Percentiles rank a stretch among this genome's conserved stretches.
Evolutionary conservation across 2,329 filamentous ascomycete genomes (phyloP).

Genomic region (Fusarium citri): DNA sequence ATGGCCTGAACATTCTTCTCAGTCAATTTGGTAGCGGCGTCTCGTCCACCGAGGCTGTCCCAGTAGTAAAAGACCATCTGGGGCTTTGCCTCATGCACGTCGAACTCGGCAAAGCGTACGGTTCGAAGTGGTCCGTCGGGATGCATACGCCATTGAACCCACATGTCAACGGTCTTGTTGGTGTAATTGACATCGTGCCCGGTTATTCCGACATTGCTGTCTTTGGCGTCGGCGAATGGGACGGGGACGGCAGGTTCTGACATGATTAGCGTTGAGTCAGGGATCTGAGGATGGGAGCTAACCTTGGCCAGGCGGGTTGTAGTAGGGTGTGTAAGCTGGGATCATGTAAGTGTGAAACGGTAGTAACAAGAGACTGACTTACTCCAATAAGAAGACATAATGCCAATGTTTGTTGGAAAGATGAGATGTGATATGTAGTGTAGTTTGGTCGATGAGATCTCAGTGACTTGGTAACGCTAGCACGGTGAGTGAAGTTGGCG

Average conservation of each 20-base stretch:
- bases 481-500: not conserved
- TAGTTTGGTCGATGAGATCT: not conserved
- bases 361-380: not conserved
- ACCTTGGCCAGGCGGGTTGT: not conserved
- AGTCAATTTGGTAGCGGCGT: not conserved
- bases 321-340: not conserved
- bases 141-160: not conserved
- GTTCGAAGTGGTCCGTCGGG: rapidly evolving
- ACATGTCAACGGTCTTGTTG: not conserved
- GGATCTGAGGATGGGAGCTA: rapidly evolving
- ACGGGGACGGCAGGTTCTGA: not conserved
- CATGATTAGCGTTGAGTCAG: not conserved
- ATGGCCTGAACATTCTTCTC: not conserved
- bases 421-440: not conserved
- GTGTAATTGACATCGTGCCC: not conserved
- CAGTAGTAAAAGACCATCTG: not conserved
- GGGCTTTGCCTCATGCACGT: not conserved
- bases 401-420: not conserved
- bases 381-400: not conserved
- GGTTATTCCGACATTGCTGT: not conserved
- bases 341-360: not conserved
- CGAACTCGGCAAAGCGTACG: not conserved
- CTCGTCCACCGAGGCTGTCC: not conserved
- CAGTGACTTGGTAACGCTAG: rapidly evolving
- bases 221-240: rapidly evolving